A percentile compares a stretch with the other conserved stretches of the same genome.
Conservation (phyloP, 805 yeast species). For the Candida mattraensis region DNA sequence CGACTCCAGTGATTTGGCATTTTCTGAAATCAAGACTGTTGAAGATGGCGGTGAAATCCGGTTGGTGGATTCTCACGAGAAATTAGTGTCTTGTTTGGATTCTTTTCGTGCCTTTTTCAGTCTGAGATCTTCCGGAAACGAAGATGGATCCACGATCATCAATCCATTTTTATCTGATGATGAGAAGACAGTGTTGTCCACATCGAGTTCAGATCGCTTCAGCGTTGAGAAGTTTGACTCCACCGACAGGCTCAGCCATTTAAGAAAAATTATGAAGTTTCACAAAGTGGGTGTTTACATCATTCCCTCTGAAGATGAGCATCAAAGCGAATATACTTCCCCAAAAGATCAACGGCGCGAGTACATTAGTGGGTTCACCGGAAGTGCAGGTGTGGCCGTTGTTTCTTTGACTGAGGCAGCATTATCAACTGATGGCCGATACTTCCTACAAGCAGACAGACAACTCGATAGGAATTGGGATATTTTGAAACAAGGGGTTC, state of each 20-base stretch:
- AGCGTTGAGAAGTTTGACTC: conserved; percentile 32
- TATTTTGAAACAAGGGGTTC: conserved; percentile 73
- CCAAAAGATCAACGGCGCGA: conserved; percentile 78
- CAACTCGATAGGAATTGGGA: conserved; percentile 82
- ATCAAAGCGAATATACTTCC: conserved; percentile 87
- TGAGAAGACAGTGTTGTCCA: background rate
- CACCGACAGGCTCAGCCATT: conserved; percentile 35
- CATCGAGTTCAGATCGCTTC: too few species aligned
- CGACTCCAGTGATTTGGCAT: too few species aligned
- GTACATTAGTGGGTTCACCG: conserved; percentile 85
- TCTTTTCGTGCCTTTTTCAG: conserved; percentile 18
- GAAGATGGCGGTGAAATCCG: conserved; percentile 17
- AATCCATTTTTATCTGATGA: background rate
- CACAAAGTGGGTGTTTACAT: conserved; percentile 53
- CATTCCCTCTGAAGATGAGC: conserved; percentile 82
- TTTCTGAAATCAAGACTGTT: conserved; percentile 1
- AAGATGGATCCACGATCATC: conserved; percentile 2
- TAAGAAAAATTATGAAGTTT: conserved; percentile 46
- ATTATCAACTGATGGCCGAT: conserved; percentile 91
- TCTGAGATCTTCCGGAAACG: conserved; percentile 3
- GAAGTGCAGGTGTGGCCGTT: conserved; percentile 92
- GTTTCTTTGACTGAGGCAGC: conserved; percentile 69
- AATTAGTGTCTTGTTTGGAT: conserved; percentile 21
- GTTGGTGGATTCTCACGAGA: conserved; percentile 21
- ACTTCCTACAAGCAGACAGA: conserved; percentile 84